A percentile compares a stretch with the other conserved stretches of the same genome.
These are phyloP conservation scores for Scheffersomyces titani DNA, from an alignment of 1,139 yeast species.

Conservation along the genomic window DNA sequence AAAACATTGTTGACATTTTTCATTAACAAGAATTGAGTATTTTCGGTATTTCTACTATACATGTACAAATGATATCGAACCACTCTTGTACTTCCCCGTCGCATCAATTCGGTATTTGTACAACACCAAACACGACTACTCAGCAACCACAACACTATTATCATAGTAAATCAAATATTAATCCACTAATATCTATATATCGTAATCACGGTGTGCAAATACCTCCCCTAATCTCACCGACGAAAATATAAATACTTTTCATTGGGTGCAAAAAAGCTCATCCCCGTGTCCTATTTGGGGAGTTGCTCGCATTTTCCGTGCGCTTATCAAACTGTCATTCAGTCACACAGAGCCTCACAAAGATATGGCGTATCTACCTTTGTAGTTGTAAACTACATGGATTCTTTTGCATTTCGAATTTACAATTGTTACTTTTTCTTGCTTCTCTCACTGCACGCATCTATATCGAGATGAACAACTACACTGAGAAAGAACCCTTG, in stretches of 20 bases:
- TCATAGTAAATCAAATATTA: no score
- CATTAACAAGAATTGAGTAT: no score
- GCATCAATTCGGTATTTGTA: no score
- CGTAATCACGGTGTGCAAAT: neutral
- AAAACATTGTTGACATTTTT: no score
- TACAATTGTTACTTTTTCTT: neutral
- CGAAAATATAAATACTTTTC: neutral
- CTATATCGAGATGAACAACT: neutral
- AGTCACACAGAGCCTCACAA: neutral
- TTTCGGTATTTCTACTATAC: no score
- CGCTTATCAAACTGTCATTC: neutral
- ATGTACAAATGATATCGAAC: no score
- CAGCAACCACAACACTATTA: no score
- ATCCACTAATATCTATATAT: no score
- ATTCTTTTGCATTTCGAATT: neutral
- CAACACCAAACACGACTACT: no score
- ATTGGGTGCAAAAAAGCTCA: neutral
- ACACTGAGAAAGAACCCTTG: slow-evolving; percentile 23
- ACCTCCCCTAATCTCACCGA: neutral
- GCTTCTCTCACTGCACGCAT: neutral
- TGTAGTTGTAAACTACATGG: neutral
- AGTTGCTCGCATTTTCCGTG: neutral
- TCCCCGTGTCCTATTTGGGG: neutral
- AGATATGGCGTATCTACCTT: neutral
- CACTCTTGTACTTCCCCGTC: no score